Percentiles rank a stretch among this genome's conserved stretches.
phyloP scores from a whole-genome alignment of 176 grass and related monocot species.

The Avena insularis region DNA sequence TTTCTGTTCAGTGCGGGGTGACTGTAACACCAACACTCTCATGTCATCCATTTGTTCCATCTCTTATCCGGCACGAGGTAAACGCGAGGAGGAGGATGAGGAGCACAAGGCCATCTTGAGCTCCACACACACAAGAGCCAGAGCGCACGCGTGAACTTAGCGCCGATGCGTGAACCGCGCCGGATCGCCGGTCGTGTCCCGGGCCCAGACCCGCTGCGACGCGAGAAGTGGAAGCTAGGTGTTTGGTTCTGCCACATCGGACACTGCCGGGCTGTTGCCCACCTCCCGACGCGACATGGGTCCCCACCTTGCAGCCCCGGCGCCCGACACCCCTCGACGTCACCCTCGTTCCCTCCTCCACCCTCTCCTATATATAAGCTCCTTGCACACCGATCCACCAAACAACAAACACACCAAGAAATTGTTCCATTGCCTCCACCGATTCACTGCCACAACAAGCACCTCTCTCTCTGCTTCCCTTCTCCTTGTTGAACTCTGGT shows the following conservation, averaged over 20 bases:
- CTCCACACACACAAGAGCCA: neutral
- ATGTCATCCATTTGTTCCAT: neutral
- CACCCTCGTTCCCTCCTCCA: conserved; percentile 46
- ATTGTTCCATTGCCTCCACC: conserved; percentile 19
- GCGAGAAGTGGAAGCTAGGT: neutral
- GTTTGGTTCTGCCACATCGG: conserved; percentile 37
- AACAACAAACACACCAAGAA: neutral
- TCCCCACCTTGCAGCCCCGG: conserved; percentile 54
- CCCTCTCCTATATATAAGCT: conserved; percentile 50
- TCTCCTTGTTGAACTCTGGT: conserved; percentile 8
- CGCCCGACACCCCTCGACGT: conserved; percentile 60
- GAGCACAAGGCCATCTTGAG: neutral
- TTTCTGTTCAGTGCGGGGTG: neutral
- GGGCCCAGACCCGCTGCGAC: neutral
- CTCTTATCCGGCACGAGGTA: conserved; percentile 35
- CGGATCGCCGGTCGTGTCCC: conserved; percentile 42
- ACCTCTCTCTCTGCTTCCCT: neutral
- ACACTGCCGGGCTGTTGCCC: conserved; percentile 59
- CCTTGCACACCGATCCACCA: neutral
- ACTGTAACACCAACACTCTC: neutral
- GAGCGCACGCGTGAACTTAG: conserved; percentile 4
- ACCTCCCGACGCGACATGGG: conserved; percentile 63
- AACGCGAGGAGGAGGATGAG: neutral
- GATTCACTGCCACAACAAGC: neutral
- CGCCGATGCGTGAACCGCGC: conserved; percentile 20